Base-by-base conservation (phyloP, 306 rosid genomes). In the Lathyrus sativus region DNA sequence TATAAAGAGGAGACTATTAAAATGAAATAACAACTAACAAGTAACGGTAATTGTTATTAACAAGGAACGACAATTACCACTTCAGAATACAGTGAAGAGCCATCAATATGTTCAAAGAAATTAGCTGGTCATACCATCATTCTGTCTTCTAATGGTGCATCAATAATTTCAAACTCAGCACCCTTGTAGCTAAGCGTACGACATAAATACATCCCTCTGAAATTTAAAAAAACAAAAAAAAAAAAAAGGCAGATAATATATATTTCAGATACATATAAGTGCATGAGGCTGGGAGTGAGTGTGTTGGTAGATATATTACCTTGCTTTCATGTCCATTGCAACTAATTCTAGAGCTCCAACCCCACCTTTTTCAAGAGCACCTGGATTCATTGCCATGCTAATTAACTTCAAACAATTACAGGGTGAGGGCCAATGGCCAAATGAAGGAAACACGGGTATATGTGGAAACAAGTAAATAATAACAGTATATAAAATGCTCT, bases 271-370 rank as follows among this genome's bases (percentile, higher is more conserved):
- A 31, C 14, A 68, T 39, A 22, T 3, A 18, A 11, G 43, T 26
- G 31, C 29, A 46, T 33, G 67, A 67, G 62, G 74, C 33, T 15
- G 38, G 42, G 70, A 44, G 2, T 10, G 44, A 64, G 60, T 4
- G 50, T 37, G 38, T 12, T 51, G 8, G 60, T 65, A 45, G 42
- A 57, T 76, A 67, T 56, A 43, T 59, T 74, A 91, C 99, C 97
- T 93, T 67, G 99, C 99, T 93, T 93, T 93, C 99, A 93, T 86
- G 85, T 93, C 99, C 99, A 93, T 93, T 67, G 99, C 99, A 84
- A 93, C 99, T 82, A 93, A 87, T 85, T 93, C 99, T 3, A 93
- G 83, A 60, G 99, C 99, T 80, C 99, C 99, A 68, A 93, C 99
- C 51, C 99, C 97, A 39, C 96, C 97, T 78, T 84, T 90, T 45